A percentile compares a stretch with the other conserved stretches of the same genome.
Conservation (phyloP, 768 basidiomycete species). For the Ramaria rubella region DNA sequence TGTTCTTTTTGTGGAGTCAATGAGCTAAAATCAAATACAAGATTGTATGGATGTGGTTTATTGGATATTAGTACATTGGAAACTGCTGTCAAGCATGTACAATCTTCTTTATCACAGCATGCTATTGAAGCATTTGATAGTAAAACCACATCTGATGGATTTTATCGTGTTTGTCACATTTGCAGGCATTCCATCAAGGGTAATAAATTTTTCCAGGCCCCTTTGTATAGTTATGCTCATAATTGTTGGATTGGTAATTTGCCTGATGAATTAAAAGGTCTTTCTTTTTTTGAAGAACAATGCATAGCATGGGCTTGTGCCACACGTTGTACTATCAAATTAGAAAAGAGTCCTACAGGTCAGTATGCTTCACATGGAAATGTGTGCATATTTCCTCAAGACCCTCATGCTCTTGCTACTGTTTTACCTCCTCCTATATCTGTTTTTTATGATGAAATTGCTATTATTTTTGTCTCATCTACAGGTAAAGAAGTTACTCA, state of each 20-base stretch:
- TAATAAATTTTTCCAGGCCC: constrained; percentile 12
- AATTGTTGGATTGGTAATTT: constrained; percentile 17
- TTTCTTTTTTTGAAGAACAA: constrained; percentile 19
- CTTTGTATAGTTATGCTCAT: constrained; percentile 20
- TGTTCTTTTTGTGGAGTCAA: background rate
- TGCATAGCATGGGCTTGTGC: constrained; percentile 16
- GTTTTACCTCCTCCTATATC: constrained; percentile 15
- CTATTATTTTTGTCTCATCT: constrained; percentile 19
- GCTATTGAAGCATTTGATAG: background rate
- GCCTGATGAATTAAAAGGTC: constrained; percentile 12
- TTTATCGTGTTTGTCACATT: background rate
- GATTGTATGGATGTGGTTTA: no score
- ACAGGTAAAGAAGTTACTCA: constrained; percentile 13
- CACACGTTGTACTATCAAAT: constrained; percentile 17
- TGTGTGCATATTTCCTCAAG: constrained; percentile 19
- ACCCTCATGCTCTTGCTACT: constrained; percentile 7
- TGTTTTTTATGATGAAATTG: constrained; percentile 16
- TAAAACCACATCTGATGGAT: background rate
- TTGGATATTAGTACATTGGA: background rate
- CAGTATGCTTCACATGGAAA: constrained; percentile 20
- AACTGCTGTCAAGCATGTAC: background rate
- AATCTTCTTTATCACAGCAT: background rate
- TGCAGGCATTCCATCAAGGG: background rate
- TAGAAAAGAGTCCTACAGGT: constrained; percentile 13
- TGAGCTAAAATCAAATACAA: background rate